Evolutionary conservation across 2,329 filamentous ascomycete genomes (phyloP).

Genomic region (Drechslerella coelobrocha): DNA sequence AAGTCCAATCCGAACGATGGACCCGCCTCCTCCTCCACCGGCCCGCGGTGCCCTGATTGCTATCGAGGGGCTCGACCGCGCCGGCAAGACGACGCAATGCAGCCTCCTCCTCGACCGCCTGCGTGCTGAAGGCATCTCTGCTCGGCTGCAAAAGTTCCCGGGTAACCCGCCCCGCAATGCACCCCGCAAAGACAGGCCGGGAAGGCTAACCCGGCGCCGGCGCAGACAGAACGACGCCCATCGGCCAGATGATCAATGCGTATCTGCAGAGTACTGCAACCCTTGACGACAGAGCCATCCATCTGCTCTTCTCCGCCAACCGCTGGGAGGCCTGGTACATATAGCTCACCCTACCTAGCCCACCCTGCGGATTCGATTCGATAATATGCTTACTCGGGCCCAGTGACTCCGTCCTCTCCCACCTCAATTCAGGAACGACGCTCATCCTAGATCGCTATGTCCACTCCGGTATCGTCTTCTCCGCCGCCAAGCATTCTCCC

Average conservation of each 20-base stretch:
- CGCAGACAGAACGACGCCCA: constrained; percentile 79
- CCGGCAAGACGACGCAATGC: constrained; percentile 92
- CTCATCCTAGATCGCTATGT: constrained; percentile 93
- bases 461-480: constrained; percentile 92
- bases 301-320: constrained; percentile 88
- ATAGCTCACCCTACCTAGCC: constrained; percentile 34
- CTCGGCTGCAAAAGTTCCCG: constrained; percentile 71
- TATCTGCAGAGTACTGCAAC: constrained; percentile 77
- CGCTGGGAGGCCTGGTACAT: constrained; percentile 72
- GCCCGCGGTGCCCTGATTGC: constrained; percentile 76
- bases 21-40: no score
- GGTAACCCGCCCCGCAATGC: constrained; percentile 60
- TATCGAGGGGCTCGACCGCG: constrained; percentile 86
- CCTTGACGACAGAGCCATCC: constrained; percentile 86
- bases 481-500: constrained; percentile 73
- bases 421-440: constrained; percentile 70
- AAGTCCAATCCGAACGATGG: neutral
- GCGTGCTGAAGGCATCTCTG: constrained; percentile 62
- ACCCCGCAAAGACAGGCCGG: neutral
- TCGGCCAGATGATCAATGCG: constrained; percentile 82
- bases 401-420: constrained; percentile 2
- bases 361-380: no score
- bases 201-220: constrained; percentile 5
- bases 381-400: no score
- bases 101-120: constrained; percentile 68